Conservation (phyloP, 129 eudicot species). For the Calendula officinalis region DNA sequence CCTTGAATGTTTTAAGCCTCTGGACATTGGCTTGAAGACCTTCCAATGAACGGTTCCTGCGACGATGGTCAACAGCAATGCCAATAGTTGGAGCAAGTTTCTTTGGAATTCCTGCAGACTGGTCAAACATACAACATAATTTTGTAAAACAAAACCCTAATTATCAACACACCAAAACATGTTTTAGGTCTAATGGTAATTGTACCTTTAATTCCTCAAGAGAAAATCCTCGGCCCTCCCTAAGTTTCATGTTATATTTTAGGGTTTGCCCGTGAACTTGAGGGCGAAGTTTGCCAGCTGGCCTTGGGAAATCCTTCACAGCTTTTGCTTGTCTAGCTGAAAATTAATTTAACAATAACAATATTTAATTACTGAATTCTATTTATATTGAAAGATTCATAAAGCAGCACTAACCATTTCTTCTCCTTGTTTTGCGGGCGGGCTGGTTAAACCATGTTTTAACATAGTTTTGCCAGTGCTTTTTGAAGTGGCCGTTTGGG, state of each 20-base stretch:
- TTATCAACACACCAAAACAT: too few species aligned
- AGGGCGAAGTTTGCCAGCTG: conserved; percentile 86
- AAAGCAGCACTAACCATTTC: conserved; percentile 41
- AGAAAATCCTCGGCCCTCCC: conserved; percentile 83
- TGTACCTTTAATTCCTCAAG: conserved; percentile 85
- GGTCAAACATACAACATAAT: background rate
- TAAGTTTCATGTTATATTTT: conserved; percentile 83
- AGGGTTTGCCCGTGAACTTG: conserved; percentile 75
- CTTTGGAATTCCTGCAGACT: conserved; percentile 84
- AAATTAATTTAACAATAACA: background rate
- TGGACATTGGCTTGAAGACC: conserved; percentile 75
- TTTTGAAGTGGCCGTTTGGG: conserved; percentile 80
- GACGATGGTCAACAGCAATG: conserved; percentile 69
- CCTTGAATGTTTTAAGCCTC: conserved; percentile 81
- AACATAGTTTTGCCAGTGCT: conserved; percentile 91
- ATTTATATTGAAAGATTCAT: too few species aligned
- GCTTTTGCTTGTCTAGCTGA: conserved; percentile 83
- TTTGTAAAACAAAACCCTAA: too few species aligned
- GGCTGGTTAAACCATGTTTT: conserved; percentile 92
- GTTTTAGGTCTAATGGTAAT: too few species aligned
- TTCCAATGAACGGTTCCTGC: conserved; percentile 72
- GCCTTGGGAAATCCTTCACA: conserved; percentile 81
- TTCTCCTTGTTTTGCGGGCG: conserved; percentile 88
- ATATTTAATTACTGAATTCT: background rate
- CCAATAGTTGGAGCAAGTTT: conserved; percentile 85